phyloP scores from a whole-genome alignment of 2,329 filamentous ascomycete species.

The Nothophaeocryptopus gaeumannii region DNA sequence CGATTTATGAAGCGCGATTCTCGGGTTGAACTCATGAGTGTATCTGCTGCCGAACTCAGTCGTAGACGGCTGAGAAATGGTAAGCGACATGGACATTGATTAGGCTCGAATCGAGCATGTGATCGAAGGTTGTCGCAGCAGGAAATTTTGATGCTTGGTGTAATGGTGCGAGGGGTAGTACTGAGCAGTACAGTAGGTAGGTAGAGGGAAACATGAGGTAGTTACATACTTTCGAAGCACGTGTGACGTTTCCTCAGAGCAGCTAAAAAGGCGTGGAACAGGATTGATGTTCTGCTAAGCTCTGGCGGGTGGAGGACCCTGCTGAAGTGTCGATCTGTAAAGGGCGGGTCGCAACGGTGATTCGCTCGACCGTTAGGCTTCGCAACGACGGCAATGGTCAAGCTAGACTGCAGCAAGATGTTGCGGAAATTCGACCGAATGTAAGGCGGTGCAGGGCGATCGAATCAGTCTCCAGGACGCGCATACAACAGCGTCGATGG shows the following conservation, averaged over 20 bases:
- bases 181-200: not conserved
- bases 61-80: slow-evolving; percentile 48
- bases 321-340: slow-evolving; percentile 19
- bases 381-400: slow-evolving; percentile 14
- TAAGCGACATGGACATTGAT: slow-evolving; percentile 48
- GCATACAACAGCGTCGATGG: slow-evolving; percentile 5
- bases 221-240: slow-evolving; percentile 20
- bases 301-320: slow-evolving; percentile 19
- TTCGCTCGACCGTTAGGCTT: slow-evolving; percentile 15
- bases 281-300: slow-evolving; percentile 14
- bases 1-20: slow-evolving; percentile 38
- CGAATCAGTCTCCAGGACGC: slow-evolving; percentile 19
- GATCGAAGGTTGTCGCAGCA: slow-evolving; percentile 12
- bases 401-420: slow-evolving; percentile 22
- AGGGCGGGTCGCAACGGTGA: slow-evolving; percentile 14
- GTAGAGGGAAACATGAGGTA: slow-evolving; percentile 16
- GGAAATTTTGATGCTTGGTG: slow-evolving; percentile 9
- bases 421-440: slow-evolving; percentile 24
- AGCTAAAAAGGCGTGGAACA: no score
- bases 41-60: slow-evolving; percentile 48
- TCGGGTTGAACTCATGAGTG: slow-evolving; percentile 48
- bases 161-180: not conserved
- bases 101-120: slow-evolving; percentile 23
- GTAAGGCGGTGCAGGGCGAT: slow-evolving; percentile 20
- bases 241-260: slow-evolving; percentile 9